phyloP scores from a whole-genome alignment of 75 land plant genomes.

The Sequoia sempervirens region DNA sequence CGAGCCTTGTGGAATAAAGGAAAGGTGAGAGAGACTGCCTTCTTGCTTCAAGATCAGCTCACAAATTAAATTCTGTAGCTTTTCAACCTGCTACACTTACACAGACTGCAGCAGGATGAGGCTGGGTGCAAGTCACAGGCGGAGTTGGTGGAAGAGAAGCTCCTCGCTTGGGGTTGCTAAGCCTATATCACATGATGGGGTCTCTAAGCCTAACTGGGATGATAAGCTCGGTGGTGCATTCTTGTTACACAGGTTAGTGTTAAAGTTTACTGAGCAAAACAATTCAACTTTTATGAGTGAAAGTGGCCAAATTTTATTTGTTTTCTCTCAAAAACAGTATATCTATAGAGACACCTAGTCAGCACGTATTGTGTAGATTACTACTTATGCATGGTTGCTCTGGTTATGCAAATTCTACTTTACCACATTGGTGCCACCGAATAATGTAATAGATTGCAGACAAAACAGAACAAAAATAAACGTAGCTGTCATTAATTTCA shows the following conservation, averaged over 20 bases:
- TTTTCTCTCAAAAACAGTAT: no score
- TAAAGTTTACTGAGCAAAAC: not conserved
- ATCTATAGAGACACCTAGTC: not conserved
- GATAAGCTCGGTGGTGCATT: not conserved
- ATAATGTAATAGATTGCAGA: no score
- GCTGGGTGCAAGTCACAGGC: not conserved
- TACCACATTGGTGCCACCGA: no score
- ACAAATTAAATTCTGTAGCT: not conserved
- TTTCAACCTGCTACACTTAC: no score
- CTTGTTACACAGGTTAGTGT: not conserved
- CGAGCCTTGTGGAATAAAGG: slow-evolving; percentile 33
- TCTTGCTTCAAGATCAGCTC: slow-evolving; percentile 20
- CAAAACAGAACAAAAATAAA: no score
- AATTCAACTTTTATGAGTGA: not conserved
- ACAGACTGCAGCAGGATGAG: not conserved
- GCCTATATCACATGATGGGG: no score
- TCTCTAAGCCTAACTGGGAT: not conserved
- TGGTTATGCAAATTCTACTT: no score
- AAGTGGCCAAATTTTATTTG: not conserved
- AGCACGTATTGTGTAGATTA: not conserved
- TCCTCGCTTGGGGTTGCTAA: not conserved
- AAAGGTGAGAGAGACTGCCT: slow-evolving; percentile 39
- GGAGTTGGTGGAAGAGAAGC: not conserved
- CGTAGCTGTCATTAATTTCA: no score
- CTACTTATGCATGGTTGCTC: not conserved